Conservation (phyloP, 495 filamentous ascomycete species). For the Aspergillus bertholletiae region DNA sequence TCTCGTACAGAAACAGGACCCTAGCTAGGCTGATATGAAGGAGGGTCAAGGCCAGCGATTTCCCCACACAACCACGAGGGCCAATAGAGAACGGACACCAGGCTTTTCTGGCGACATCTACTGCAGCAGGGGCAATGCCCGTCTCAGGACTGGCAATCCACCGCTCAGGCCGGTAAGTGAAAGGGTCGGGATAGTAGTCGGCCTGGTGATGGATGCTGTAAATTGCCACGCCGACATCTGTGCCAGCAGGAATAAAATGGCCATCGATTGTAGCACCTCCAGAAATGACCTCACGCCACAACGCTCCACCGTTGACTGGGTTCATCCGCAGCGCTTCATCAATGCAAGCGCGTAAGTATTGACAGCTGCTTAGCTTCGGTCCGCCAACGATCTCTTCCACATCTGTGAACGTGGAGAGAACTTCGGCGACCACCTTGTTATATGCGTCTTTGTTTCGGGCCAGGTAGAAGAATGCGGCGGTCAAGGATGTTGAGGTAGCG, state of each 20-base stretch:
- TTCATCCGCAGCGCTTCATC: constrained; percentile 60
- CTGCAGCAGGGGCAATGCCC: not conserved
- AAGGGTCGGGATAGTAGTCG: constrained; percentile 1
- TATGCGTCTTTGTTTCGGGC: constrained; percentile 19
- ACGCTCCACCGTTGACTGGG: constrained; percentile 42
- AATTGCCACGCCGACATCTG: constrained; percentile 1
- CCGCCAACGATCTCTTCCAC: constrained; percentile 24
- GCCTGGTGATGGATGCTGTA: constrained; percentile 9
- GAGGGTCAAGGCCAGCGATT: constrained; percentile 6
- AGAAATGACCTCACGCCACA: constrained; percentile 42
- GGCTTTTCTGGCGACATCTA: constrained; percentile 8
- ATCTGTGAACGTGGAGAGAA: constrained; percentile 24
- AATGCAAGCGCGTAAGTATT: constrained; percentile 42
- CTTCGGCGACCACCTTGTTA: constrained; percentile 19
- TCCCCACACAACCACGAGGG: constrained; percentile 8
- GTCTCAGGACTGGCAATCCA: constrained; percentile 1
- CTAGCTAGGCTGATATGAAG: constrained; percentile 3
- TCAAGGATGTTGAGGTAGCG: constrained; percentile 6
- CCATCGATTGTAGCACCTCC: constrained; percentile 46
- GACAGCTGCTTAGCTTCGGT: constrained; percentile 36
- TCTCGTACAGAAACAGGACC: constrained; percentile 6
- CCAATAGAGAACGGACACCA: constrained; percentile 6
- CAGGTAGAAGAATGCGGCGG: constrained; percentile 31
- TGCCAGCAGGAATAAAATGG: constrained; percentile 32
- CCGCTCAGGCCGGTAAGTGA: constrained; percentile 5